Evolutionary conservation across 371 early-diverging fungal genomes (phyloP).

Genomic region (Coemansia sp.): DNA sequence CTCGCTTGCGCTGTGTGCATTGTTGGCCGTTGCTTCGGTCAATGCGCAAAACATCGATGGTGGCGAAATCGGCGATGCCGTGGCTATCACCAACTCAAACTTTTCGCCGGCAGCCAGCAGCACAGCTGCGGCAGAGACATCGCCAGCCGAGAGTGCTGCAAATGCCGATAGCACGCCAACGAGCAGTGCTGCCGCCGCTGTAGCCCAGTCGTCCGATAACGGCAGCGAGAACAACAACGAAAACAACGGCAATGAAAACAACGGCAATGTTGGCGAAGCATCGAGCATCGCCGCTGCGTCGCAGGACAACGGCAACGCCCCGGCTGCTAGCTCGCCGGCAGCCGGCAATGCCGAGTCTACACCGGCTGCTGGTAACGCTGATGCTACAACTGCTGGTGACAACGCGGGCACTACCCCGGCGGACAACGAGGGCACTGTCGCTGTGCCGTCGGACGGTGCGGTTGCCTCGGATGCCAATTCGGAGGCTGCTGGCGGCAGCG

Average conservation of each 20-base stretch:
- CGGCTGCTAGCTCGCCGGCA: not conserved
- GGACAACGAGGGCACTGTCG: not conserved
- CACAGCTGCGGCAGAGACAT: not conserved
- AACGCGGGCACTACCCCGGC: not conserved
- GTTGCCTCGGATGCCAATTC: not conserved
- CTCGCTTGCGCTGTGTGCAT: not conserved
- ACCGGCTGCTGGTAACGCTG: not conserved
- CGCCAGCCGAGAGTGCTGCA: no score
- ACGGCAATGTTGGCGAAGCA: no score
- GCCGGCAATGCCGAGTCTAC: not conserved
- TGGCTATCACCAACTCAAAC: constrained; percentile 4
- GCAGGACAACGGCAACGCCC: not conserved
- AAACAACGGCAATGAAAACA: not conserved
- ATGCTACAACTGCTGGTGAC: not conserved
- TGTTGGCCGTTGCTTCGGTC: constrained; percentile 4
- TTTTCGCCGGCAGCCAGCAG: not conserved
- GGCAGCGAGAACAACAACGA: no score
- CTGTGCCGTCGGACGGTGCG: not conserved
- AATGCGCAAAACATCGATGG: not conserved
- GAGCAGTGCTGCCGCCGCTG: not conserved
- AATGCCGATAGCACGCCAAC: not conserved
- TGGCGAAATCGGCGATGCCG: constrained; percentile 8
- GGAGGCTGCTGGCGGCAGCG: not conserved
- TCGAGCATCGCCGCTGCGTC: constrained; percentile 1
- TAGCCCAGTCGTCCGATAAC: no score